These are phyloP conservation scores for Ascochyta clinopodiicola DNA, from an alignment of 2,329 filamentous ascomycete genomes.

Conservation along the genomic window DNA sequence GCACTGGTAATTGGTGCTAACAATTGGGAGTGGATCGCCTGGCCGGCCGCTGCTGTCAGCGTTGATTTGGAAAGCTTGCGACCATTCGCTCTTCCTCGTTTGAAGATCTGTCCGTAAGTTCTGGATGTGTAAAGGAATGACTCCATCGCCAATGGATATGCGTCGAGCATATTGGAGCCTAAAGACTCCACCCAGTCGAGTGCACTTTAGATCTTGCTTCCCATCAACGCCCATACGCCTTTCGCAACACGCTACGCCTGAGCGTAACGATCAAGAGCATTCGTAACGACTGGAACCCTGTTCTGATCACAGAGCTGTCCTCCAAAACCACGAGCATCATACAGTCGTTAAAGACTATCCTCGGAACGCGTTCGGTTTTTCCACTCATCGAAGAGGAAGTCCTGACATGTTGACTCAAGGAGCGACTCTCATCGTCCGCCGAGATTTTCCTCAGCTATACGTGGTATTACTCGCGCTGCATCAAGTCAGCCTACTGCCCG, in stretches of 20 bases:
- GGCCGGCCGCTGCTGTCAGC: conserved; percentile 28
- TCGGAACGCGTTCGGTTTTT: not conserved
- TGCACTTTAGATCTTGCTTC: not conserved
- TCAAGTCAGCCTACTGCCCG: not conserved
- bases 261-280: not conserved
- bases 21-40: conserved; percentile 33
- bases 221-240: not conserved
- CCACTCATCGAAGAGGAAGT: not conserved
- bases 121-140: not conserved
- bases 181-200: not conserved
- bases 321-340: not conserved
- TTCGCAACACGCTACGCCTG: not conserved
- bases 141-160: not conserved
- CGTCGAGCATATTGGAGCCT: not conserved
- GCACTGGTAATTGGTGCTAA: conserved; percentile 32
- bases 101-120: not conserved
- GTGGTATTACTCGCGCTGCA: conserved; percentile 13
- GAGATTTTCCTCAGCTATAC: not conserved
- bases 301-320: too few relatives aligned
- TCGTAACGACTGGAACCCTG: not conserved
- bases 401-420: not conserved
- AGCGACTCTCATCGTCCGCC: not conserved
- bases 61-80: conserved; percentile 27
- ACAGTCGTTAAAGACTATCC: not conserved
- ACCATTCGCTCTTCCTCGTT: not conserved